Conservation (phyloP, 768 basidiomycete species). For the Psilocybe tampanensis region DNA sequence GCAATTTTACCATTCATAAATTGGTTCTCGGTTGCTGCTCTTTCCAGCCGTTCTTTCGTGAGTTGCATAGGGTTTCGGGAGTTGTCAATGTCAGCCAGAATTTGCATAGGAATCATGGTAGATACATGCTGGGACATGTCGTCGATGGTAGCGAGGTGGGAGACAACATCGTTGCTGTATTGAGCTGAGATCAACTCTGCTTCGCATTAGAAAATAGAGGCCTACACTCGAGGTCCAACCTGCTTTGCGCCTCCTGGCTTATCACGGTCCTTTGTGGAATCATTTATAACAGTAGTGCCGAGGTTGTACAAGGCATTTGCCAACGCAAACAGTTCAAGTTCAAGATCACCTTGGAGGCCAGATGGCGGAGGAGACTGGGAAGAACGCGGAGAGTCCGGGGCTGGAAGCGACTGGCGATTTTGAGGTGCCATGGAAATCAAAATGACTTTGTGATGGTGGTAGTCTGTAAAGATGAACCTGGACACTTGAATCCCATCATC, state of each 20-base stretch:
- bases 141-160: slow-evolving; percentile 67
- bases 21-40: slow-evolving; percentile 87
- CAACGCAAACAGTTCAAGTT: slow-evolving; percentile 74
- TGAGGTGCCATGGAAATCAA: slow-evolving; percentile 8
- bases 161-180: slow-evolving; percentile 72
- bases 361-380: slow-evolving; percentile 74
- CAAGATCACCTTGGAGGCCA: slow-evolving; percentile 73
- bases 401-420: slow-evolving; percentile 25
- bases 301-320: slow-evolving; percentile 80
- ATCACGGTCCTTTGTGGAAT: slow-evolving; percentile 79
- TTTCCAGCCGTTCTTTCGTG: slow-evolving; percentile 78
- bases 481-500: too few species aligned
- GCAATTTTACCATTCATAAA: slow-evolving; percentile 90
- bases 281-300: slow-evolving; percentile 82
- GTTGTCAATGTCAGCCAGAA: slow-evolving; percentile 79
- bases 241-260: slow-evolving; percentile 72
- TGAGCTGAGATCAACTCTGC: slow-evolving; percentile 6
- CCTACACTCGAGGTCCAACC: slow-evolving; percentile 77
- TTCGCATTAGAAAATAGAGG: slow-evolving; percentile 6
- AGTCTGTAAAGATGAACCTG: neutral
- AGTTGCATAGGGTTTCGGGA: slow-evolving; percentile 80
- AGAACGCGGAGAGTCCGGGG: slow-evolving; percentile 70
- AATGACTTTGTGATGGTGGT: neutral
- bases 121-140: slow-evolving; percentile 62
- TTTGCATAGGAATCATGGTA: slow-evolving; percentile 75